A percentile compares a stretch with the other conserved stretches of the same genome.
Conservation (phyloP, 441 rosid species). For the Hypseocharis bilobata region DNA sequence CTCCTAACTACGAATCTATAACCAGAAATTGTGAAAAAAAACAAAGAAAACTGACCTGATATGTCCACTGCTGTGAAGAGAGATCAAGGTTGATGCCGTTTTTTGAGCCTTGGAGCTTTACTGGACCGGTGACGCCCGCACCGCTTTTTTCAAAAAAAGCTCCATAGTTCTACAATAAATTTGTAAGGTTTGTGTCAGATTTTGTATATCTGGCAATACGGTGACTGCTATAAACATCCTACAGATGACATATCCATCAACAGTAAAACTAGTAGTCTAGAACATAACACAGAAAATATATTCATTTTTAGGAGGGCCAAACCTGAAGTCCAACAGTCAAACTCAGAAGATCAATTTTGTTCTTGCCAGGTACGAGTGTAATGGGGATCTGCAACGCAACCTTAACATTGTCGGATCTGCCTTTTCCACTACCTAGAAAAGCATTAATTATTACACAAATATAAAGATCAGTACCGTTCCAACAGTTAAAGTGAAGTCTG, state of each 20-base stretch:
- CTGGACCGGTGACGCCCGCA: constrained; percentile 92
- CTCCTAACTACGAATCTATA: no score
- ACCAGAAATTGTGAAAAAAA: neutral
- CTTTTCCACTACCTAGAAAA: constrained; percentile 57
- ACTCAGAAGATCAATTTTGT: constrained; percentile 74
- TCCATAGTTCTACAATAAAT: constrained; percentile 63
- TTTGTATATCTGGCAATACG: neutral
- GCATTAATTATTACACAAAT: constrained; percentile 2
- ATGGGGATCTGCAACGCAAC: constrained; percentile 53
- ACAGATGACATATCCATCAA: constrained; percentile 3
- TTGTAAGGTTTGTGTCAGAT: neutral
- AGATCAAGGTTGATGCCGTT: constrained; percentile 51
- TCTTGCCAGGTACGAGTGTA: constrained; percentile 52
- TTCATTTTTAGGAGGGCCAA: constrained; percentile 13
- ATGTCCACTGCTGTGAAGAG: constrained; percentile 68
- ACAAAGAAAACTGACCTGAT: constrained; percentile 49
- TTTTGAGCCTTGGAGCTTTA: constrained; percentile 47
- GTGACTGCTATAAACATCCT: neutral
- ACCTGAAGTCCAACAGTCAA: constrained; percentile 95
- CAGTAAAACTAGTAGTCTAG: constrained; percentile 4
- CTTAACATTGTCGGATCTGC: constrained; percentile 38
- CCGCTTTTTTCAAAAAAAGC: constrained; percentile 64
- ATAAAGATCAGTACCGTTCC: constrained; percentile 7
- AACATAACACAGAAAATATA: neutral
- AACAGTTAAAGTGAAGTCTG: neutral